A percentile compares a stretch with the other conserved stretches of the same genome.
These are phyloP conservation scores for Pyrenula aspistea DNA, from an alignment of 495 filamentous ascomycete genomes.

Conservation along the genomic window DNA sequence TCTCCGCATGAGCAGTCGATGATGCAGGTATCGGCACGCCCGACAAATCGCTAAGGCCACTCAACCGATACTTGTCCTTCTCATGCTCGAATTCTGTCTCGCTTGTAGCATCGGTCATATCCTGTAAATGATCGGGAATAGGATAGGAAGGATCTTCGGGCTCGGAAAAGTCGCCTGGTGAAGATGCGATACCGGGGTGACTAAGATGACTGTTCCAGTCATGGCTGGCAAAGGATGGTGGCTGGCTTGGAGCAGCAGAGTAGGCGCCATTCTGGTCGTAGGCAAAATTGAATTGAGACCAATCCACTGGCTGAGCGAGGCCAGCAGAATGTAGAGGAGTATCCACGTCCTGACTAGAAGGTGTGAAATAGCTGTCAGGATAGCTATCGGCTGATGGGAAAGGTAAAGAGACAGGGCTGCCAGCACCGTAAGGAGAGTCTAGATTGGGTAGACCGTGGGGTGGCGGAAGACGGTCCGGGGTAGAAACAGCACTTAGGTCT, in stretches of 20 bases:
- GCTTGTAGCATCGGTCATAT: constrained; percentile 32
- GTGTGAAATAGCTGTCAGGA: constrained; percentile 28
- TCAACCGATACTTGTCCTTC: constrained; percentile 38
- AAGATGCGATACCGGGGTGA: constrained; percentile 50
- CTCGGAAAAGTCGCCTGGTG: constrained; percentile 66
- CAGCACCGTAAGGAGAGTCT: constrained; percentile 20
- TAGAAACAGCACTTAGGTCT: constrained; percentile 37
- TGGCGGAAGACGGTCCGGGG: constrained; percentile 48
- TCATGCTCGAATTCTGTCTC: constrained; percentile 43
- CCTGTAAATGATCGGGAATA: constrained; percentile 16
- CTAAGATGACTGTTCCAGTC: constrained; percentile 43
- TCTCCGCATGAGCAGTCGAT: constrained; percentile 40
- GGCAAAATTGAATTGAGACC: constrained; percentile 59
- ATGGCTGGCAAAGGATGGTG: constrained; percentile 56
- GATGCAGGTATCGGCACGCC: constrained; percentile 40
- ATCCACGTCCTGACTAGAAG: constrained; percentile 46
- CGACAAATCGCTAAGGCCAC: constrained; percentile 39
- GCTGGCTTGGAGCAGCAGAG: constrained; percentile 55
- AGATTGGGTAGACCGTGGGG: constrained; percentile 50
- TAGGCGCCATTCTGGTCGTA: constrained; percentile 24
- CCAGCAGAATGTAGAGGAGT: constrained; percentile 54
- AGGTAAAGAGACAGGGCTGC: constrained; percentile 21
- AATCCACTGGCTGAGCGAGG: constrained; percentile 56
- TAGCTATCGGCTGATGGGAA: constrained; percentile 24
- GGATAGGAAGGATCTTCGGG: constrained; percentile 48